These are phyloP conservation scores for Oenanthe sinensis DNA, from an alignment of 129 eudicot species.

Conservation along the genomic window DNA sequence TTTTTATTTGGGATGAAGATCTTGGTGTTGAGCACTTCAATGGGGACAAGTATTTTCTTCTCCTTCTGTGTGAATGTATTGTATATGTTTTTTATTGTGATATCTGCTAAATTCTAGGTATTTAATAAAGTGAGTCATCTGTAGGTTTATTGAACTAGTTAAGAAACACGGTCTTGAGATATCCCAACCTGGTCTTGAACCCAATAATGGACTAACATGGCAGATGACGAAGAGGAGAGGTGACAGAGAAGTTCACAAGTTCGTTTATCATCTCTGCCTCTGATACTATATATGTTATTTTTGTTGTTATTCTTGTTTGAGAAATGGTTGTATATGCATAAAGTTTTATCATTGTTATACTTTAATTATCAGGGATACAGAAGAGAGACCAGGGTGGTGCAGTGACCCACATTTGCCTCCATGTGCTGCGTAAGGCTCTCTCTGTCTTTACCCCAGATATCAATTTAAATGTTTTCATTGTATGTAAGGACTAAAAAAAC, in stretches of 20 bases:
- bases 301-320: conserved; percentile 5
- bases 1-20: conserved; percentile 73
- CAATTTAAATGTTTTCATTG: background rate
- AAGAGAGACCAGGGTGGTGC: conserved; percentile 98
- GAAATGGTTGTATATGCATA: conserved; percentile 11
- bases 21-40: conserved; percentile 38
- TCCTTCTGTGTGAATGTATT: background rate
- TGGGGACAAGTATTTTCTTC: conserved; percentile 25
- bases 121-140: background rate
- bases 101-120: background rate
- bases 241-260: conserved; percentile 41
- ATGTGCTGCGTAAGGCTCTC: conserved; percentile 76
- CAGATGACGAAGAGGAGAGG: conserved; percentile 39
- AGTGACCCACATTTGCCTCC: conserved; percentile 90
- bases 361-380: conserved; percentile 60
- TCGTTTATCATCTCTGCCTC: conserved; percentile 11
- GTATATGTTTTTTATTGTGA: background rate
- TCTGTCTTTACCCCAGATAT: conserved; percentile 8
- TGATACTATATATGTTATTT: background rate
- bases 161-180: conserved; percentile 44
- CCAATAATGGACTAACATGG: conserved; percentile 31
- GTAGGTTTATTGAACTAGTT: conserved; percentile 35
- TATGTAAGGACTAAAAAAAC: background rate
- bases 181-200: conserved; percentile 45
- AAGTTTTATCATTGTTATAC: background rate